Conservation (phyloP, 768 basidiomycete genomes). For the Mycena chlorophos region DNA sequence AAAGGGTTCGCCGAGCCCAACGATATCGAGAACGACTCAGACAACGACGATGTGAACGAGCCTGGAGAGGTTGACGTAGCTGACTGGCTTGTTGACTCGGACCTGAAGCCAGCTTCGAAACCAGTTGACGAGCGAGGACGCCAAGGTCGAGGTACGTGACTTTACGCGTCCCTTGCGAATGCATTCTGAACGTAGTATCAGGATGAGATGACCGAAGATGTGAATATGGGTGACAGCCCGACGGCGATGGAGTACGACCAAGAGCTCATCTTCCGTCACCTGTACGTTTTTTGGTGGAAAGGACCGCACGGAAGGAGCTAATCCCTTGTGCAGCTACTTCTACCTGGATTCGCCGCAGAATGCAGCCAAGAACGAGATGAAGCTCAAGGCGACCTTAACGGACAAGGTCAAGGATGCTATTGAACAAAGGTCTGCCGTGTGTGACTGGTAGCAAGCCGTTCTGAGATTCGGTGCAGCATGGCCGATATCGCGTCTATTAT, state of each 20-base stretch:
- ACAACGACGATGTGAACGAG: constrained; percentile 56
- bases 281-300: constrained; percentile 48
- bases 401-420: constrained; percentile 56
- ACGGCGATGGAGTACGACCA: constrained; percentile 77
- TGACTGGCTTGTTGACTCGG: constrained; percentile 47
- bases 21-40: constrained; percentile 69
- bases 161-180: too few relatives aligned
- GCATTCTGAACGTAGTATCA: too few relatives aligned
- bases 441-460: not conserved
- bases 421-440: constrained; percentile 47
- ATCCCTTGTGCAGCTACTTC: constrained; percentile 59
- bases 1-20: constrained; percentile 42
- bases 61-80: constrained; percentile 26
- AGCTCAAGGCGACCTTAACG: too few relatives aligned
- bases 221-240: constrained; percentile 72
- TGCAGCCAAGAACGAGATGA: constrained; percentile 64
- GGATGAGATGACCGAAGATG: constrained; percentile 33
- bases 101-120: constrained; percentile 29
- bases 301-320: constrained; percentile 2
- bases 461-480: constrained; percentile 49
- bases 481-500: constrained; percentile 52
- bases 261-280: constrained; percentile 75
- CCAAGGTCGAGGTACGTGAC: not conserved
- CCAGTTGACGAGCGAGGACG: too few relatives aligned
- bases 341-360: constrained; percentile 85